phyloP scores from a whole-genome alignment of 495 filamentous ascomycete species.

The Aspergillus ellipticus region DNA sequence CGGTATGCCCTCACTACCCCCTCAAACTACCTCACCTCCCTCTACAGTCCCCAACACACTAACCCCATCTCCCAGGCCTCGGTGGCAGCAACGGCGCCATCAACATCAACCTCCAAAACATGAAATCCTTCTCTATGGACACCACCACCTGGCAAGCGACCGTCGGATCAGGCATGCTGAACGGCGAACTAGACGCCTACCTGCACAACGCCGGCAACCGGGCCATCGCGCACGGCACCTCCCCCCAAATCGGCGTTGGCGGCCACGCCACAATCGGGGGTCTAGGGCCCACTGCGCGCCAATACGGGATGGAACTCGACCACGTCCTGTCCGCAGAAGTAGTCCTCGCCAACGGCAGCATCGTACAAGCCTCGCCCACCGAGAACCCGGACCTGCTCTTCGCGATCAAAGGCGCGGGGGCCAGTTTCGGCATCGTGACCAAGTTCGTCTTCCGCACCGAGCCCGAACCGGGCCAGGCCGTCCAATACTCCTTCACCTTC shows the following conservation, averaged over 20 bases:
- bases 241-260: slow-evolving; percentile 63
- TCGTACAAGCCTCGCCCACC: slow-evolving; percentile 36
- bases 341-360: slow-evolving; percentile 57
- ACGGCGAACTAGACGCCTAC: background rate
- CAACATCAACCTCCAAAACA: slow-evolving; percentile 41
- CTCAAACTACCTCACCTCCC: background rate
- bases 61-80: slow-evolving; percentile 28
- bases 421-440: slow-evolving; percentile 46
- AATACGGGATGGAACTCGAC: slow-evolving; percentile 64
- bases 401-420: slow-evolving; percentile 46
- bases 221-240: slow-evolving; percentile 60
- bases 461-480: slow-evolving; percentile 23
- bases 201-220: background rate
- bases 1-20: slow-evolving; percentile 37
- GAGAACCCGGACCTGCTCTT: slow-evolving; percentile 50
- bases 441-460: slow-evolving; percentile 45
- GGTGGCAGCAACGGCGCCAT: slow-evolving; percentile 42
- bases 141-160: slow-evolving; percentile 52
- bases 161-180: background rate
- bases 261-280: slow-evolving; percentile 74
- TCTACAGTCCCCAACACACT: background rate
- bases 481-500: slow-evolving; percentile 41
- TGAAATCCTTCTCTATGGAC: slow-evolving; percentile 53
- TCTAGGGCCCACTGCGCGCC: slow-evolving; percentile 57
- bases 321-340: slow-evolving; percentile 56